Conservation (phyloP, 257 asterid species). For the Plantago elongata region DNA sequence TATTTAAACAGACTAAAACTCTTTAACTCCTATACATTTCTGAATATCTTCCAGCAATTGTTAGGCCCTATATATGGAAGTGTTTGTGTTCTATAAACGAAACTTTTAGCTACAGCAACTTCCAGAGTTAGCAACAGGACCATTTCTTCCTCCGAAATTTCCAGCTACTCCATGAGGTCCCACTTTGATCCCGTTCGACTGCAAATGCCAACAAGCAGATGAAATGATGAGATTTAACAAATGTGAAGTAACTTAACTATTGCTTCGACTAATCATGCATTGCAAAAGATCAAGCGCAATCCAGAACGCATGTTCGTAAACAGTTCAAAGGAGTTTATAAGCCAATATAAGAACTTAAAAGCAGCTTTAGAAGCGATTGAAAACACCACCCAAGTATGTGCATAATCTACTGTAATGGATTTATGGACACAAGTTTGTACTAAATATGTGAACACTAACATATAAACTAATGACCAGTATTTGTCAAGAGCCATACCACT, state of each 20-base stretch:
- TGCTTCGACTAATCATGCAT: background rate
- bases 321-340: background rate
- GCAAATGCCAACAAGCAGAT: slow-evolving; percentile 6
- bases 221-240: too few relatives aligned
- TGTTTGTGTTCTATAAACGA: too few relatives aligned
- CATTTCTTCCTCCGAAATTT: slow-evolving; percentile 63
- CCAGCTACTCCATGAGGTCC: slow-evolving; percentile 70
- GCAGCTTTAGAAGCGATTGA: background rate
- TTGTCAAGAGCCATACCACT: background rate
- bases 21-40: too few relatives aligned
- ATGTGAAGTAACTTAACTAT: background rate
- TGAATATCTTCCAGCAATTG: too few relatives aligned
- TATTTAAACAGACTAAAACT: background rate
- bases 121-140: slow-evolving; percentile 54
- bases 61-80: too few relatives aligned
- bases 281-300: background rate
- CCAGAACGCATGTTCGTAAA: background rate
- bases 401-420: too few relatives aligned
- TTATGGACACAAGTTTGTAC: background rate
- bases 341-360: background rate
- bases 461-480: background rate
- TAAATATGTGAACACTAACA: background rate
- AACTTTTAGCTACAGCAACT: slow-evolving; percentile 53
- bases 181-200: slow-evolving; percentile 77
- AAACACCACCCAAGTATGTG: background rate